Conservation (phyloP, 495 filamentous ascomycete species). For the Parachaetomium inaequale region DNA sequence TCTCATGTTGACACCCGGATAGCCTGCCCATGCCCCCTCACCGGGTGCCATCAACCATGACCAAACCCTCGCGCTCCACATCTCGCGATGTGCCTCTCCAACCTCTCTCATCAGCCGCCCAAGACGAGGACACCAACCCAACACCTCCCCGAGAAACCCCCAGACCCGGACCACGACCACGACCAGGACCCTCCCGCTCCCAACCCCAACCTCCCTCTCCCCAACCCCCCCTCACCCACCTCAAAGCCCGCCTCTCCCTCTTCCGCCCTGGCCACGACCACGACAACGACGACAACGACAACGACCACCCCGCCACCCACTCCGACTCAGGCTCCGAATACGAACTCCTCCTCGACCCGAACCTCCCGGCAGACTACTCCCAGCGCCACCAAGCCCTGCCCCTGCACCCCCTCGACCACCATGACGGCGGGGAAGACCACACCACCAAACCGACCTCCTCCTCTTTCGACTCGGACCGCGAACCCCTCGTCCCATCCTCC, state of each 20-base stretch:
- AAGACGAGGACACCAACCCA: background rate
- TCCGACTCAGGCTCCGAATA: constrained; percentile 42
- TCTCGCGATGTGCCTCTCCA: constrained; percentile 1
- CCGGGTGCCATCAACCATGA: constrained; percentile 19
- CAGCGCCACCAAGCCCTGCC: constrained; percentile 24
- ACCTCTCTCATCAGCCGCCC: background rate
- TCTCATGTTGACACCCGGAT: constrained; percentile 1
- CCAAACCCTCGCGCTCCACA: constrained; percentile 19
- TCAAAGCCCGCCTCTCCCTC: constrained; percentile 30
- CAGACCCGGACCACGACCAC: background rate
- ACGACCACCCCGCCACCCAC: constrained; percentile 20
- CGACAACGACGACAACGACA: constrained; percentile 21
- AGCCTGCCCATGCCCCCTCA: background rate
- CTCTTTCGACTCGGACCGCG: constrained; percentile 6
- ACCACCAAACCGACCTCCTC: constrained; percentile 18
- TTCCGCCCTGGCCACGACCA: constrained; percentile 28
- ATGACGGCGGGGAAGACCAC: constrained; percentile 22
- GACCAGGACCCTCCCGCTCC: constrained; percentile 5
- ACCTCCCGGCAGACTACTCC: constrained; percentile 41
- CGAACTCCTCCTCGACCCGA: constrained; percentile 50
- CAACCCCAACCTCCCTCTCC: constrained; percentile 3
- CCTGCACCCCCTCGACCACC: constrained; percentile 35
- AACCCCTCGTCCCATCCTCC: background rate
- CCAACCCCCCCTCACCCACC: constrained; percentile 16
- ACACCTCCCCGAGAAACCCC: background rate